Conservation (phyloP, 1,139 yeast genomes). For the Eremothecium sinecaudum region DNA sequence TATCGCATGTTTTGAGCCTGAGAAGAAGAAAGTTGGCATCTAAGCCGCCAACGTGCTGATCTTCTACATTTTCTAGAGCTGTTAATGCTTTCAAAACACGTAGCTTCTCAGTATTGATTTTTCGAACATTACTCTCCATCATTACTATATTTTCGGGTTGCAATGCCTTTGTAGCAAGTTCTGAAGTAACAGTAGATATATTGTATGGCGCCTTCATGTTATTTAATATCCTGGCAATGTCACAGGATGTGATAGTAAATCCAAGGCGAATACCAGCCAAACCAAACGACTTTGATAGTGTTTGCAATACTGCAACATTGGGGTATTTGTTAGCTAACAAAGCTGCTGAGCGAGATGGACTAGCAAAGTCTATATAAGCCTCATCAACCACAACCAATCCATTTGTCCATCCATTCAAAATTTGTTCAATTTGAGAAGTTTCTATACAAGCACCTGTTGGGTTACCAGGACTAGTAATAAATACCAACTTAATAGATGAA, state of each 20-base stretch:
- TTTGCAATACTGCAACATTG: constrained; percentile 80
- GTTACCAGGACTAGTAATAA: constrained; percentile 96
- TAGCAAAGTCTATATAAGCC: constrained; percentile 85
- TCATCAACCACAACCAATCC: constrained; percentile 87
- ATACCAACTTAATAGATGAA: constrained; percentile 56
- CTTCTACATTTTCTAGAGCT: constrained; percentile 47
- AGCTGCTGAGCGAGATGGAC: constrained; percentile 58
- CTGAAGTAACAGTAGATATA: constrained; percentile 73
- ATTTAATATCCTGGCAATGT: constrained; percentile 59
- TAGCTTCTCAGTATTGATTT: constrained; percentile 47
- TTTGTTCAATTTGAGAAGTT: constrained; percentile 39
- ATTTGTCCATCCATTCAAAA: constrained; percentile 51
- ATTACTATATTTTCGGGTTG: constrained; percentile 44
- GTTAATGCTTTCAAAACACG: constrained; percentile 45
- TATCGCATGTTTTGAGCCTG: constrained; percentile 54
- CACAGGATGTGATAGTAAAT: constrained; percentile 54
- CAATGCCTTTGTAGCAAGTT: constrained; percentile 67
- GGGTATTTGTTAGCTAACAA: constrained; percentile 76
- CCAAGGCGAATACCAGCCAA: constrained; percentile 92
- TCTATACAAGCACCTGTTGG: constrained; percentile 73
- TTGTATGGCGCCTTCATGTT: constrained; percentile 95
- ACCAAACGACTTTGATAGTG: constrained; percentile 90
- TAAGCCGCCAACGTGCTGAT: constrained; percentile 71
- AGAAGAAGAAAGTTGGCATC: constrained; percentile 80
- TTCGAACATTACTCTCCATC: constrained; percentile 49